Conservation (phyloP, 495 filamentous ascomycete species). For the Xylaria palmicola region DNA sequence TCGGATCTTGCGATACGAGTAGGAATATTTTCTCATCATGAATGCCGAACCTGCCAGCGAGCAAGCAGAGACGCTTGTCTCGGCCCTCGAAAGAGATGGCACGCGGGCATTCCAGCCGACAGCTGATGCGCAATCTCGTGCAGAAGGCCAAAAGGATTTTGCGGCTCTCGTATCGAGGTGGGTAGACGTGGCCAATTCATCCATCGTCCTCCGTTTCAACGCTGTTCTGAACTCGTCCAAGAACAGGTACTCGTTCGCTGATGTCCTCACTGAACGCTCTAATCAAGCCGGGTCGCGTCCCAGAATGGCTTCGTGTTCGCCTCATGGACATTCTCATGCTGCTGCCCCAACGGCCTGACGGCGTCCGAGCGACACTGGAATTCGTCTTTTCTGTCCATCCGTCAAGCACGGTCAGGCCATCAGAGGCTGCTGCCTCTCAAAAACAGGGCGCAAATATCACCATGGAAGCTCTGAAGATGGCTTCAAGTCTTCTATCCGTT, state of each 20-base stretch:
- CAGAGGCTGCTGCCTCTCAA: conserved; percentile 41
- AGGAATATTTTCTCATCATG: conserved; percentile 5
- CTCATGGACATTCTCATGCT: conserved; percentile 58
- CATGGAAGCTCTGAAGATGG: conserved; percentile 68
- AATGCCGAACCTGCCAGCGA: conserved; percentile 1
- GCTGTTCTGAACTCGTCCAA: conserved; percentile 33
- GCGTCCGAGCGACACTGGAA: conserved; percentile 67
- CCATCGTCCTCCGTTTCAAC: not conserved
- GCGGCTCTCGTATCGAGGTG: conserved; percentile 43
- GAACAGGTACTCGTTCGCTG: conserved; percentile 42
- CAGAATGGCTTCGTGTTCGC: conserved; percentile 50
- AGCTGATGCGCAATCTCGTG: conserved; percentile 24
- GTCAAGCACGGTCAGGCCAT: conserved; percentile 37
- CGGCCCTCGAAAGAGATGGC: conserved; percentile 35
- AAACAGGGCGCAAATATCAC: conserved; percentile 64
- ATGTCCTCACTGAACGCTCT: conserved; percentile 49
- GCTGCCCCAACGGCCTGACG: conserved; percentile 63
- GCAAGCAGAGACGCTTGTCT: conserved; percentile 19
- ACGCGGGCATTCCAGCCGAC: conserved; percentile 43
- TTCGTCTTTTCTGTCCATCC: conserved; percentile 65
- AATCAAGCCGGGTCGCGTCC: conserved; percentile 42
- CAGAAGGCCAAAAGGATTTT: conserved; percentile 36
- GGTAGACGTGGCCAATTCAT: conserved; percentile 12
- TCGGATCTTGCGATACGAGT: not conserved
- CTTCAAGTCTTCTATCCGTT: conserved; percentile 60